phyloP scores from a whole-genome alignment of 2,329 filamentous ascomycete genomes.

The Diaporthe longicolla region DNA sequence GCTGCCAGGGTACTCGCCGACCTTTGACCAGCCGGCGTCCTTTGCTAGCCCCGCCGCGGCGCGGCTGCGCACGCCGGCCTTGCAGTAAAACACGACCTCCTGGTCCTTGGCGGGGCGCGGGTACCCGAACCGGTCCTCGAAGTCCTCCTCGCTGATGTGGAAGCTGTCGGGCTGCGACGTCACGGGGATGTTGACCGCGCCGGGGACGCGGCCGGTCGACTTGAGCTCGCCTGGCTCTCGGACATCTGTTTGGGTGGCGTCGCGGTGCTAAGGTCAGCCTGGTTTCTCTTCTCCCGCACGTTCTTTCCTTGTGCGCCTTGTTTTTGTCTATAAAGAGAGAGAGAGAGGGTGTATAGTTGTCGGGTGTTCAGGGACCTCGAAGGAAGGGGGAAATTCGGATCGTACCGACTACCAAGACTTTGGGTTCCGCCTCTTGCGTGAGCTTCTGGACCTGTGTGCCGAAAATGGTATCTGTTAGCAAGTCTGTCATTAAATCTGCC shows the following conservation, averaged over 20 bases:
- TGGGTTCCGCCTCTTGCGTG: slow-evolving; percentile 48
- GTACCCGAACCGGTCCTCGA: slow-evolving; percentile 86
- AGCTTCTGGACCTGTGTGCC: slow-evolving; percentile 58
- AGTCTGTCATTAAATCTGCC: neutral
- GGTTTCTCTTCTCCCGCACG: too few relatives aligned
- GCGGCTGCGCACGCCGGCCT: slow-evolving; percentile 85
- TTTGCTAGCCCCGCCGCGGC: slow-evolving; percentile 83
- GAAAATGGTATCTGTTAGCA: neutral
- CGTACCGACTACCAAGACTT: slow-evolving; percentile 64
- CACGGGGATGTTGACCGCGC: slow-evolving; percentile 86
- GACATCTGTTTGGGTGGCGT: slow-evolving; percentile 66
- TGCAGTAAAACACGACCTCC: slow-evolving; percentile 90
- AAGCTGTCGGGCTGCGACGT: slow-evolving; percentile 83
- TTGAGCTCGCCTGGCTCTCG: slow-evolving; percentile 79
- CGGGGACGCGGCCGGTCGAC: slow-evolving; percentile 80
- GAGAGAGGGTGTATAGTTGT: neutral
- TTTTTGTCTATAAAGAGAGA: neutral
- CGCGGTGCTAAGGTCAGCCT: neutral
- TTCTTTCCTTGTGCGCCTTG: neutral
- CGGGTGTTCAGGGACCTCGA: neutral
- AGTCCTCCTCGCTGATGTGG: slow-evolving; percentile 82
- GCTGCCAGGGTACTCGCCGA: slow-evolving; percentile 81
- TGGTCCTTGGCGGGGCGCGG: slow-evolving; percentile 70
- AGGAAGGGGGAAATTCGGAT: slow-evolving; percentile 18
- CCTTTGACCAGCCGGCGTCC: slow-evolving; percentile 80